phyloP scores from a whole-genome alignment of 768 basidiomycete species.

The Boletus subcaerulescens region DNA sequence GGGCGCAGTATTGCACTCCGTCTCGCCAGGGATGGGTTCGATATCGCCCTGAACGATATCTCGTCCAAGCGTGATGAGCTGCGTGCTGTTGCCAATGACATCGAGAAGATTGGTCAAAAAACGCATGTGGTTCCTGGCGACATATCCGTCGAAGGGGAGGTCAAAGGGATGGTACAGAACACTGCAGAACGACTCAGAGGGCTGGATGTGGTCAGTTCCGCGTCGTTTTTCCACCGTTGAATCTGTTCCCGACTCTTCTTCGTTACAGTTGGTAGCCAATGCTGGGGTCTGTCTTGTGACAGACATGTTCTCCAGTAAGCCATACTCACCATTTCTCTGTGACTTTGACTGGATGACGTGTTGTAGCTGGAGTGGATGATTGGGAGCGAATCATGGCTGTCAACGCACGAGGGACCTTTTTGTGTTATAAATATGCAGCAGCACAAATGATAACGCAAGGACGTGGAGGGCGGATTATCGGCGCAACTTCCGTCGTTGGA shows the following conservation, averaged over 20 bases:
- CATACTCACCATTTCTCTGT: neutral
- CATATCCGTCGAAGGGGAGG: neutral
- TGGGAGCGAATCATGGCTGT: neutral
- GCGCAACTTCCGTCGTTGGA: neutral
- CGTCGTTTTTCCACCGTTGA: neutral
- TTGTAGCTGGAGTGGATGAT: neutral
- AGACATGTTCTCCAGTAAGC: neutral
- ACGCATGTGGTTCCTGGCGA: neutral
- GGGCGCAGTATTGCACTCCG: neutral
- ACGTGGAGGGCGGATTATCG: neutral
- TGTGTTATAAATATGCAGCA: neutral
- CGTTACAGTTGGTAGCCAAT: neutral
- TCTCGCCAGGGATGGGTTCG: neutral
- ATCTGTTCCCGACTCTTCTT: neutral
- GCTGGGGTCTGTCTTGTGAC: neutral
- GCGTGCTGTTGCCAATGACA: neutral
- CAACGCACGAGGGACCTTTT: neutral
- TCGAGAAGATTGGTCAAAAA: neutral
- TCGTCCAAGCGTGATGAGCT: neutral
- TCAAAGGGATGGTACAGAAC: neutral
- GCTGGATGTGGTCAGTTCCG: neutral
- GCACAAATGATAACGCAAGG: neutral
- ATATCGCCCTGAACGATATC: neutral
- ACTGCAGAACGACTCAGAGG: neutral
- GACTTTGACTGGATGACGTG: neutral